These are phyloP conservation scores for Fonsecaea erecta DNA, from an alignment of 2,329 filamentous ascomycete genomes.

Conservation along the genomic window DNA sequence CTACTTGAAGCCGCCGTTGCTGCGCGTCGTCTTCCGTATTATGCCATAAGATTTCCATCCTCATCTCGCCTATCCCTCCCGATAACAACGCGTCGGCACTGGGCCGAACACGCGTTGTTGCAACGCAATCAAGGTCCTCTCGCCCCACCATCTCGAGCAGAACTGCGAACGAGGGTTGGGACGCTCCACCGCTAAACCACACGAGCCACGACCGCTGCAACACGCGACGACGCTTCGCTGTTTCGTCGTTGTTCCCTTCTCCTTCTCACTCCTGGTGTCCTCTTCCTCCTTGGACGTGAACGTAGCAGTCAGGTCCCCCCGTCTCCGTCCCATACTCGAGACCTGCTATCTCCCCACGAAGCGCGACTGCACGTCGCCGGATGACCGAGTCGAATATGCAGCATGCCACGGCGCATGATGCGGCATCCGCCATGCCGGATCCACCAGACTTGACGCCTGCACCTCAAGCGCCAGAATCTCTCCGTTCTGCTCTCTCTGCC, in stretches of 20 bases:
- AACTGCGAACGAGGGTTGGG: background rate
- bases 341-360: conserved; percentile 1
- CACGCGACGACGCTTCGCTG: conserved; percentile 18
- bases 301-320: background rate
- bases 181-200: conserved; percentile 15
- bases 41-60: no score
- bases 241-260: conserved; percentile 10
- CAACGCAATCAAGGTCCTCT: conserved; percentile 18
- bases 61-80: background rate
- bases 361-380: conserved; percentile 20
- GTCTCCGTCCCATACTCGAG: background rate
- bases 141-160: conserved; percentile 10
- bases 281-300: background rate
- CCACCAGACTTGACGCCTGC: conserved; percentile 26
- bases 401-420: conserved; percentile 26
- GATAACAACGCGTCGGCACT: conserved; percentile 27
- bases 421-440: conserved; percentile 28
- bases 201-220: conserved; percentile 18
- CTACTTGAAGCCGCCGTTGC: background rate
- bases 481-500: conserved; percentile 4
- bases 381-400: conserved; percentile 24
- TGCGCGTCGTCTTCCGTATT: background rate
- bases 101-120: conserved; percentile 14
- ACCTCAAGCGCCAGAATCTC: conserved; percentile 2
- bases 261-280: background rate